phyloP scores from a whole-genome alignment of 2,329 filamentous ascomycete species.

The Pezizomycotina sp. region DNA sequence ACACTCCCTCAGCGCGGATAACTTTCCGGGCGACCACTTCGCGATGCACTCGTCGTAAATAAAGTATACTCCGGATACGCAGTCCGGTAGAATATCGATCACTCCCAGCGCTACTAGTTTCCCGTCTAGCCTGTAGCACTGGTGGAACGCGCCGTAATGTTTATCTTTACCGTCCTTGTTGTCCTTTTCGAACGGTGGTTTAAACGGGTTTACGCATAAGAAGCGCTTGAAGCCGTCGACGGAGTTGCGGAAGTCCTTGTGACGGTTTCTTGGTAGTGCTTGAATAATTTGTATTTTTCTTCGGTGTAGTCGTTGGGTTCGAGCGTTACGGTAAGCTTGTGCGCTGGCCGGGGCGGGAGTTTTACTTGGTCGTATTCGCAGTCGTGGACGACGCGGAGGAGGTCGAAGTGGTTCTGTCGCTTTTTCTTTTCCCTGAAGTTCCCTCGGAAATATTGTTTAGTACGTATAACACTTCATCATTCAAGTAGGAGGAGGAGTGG shows the following conservation, averaged over 20 bases:
- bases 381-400: slow-evolving; percentile 52
- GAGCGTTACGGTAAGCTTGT: slow-evolving; percentile 51
- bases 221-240: slow-evolving; percentile 51
- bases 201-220: slow-evolving; percentile 54
- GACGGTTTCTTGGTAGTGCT: slow-evolving; percentile 62
- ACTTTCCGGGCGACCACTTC: slow-evolving; percentile 53
- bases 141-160: slow-evolving; percentile 66
- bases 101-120: slow-evolving; percentile 59
- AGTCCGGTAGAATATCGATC: slow-evolving; percentile 57
- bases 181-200: slow-evolving; percentile 29
- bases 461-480: slow-evolving; percentile 4
- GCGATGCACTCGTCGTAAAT: slow-evolving; percentile 63
- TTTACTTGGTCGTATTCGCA: slow-evolving; percentile 42
- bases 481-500: slow-evolving; percentile 24
- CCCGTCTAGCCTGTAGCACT: slow-evolving; percentile 66
- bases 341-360: slow-evolving; percentile 46
- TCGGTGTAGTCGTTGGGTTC: slow-evolving; percentile 55
- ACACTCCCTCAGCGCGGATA: slow-evolving; percentile 59
- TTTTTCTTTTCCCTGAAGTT: slow-evolving; percentile 40
- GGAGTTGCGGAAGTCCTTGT: slow-evolving; percentile 50
- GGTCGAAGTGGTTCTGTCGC: slow-evolving; percentile 50
- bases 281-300: slow-evolving; percentile 53
- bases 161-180: slow-evolving; percentile 37
- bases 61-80: slow-evolving; percentile 70
- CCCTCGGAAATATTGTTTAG: slow-evolving; percentile 5